These are phyloP conservation scores for Candida ortonii DNA, from an alignment of 805 yeast species.

Conservation along the genomic window DNA sequence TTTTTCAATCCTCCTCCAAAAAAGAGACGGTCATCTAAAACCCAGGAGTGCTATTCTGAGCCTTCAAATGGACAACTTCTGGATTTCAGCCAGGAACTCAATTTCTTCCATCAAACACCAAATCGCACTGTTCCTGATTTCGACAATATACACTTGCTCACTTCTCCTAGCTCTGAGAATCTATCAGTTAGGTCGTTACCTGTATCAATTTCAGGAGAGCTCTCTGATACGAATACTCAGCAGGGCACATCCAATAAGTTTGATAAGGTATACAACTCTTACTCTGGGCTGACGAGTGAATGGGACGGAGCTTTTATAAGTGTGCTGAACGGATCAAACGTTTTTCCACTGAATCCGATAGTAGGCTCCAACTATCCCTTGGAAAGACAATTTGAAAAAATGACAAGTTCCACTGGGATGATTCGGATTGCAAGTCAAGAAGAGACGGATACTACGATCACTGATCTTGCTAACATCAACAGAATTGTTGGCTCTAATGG, in stretches of 20 bases:
- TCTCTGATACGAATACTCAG: no score
- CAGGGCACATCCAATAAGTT: no score
- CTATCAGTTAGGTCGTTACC: not conserved
- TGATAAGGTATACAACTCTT: no score
- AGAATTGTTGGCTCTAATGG: slow-evolving; percentile 76
- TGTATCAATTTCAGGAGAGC: no score
- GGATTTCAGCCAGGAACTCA: slow-evolving; percentile 1
- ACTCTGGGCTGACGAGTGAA: slow-evolving; percentile 15
- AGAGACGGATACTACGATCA: not conserved
- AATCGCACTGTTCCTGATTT: not conserved
- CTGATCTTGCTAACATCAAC: slow-evolving; percentile 60
- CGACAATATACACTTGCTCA: not conserved
- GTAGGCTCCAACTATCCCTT: slow-evolving; percentile 4
- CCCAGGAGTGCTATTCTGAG: no score
- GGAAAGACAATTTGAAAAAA: slow-evolving; percentile 6
- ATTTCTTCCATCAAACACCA: not conserved
- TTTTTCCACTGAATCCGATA: slow-evolving; percentile 6
- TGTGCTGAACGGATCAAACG: not conserved
- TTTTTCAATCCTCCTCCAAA: slow-evolving; percentile 18
- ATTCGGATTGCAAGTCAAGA: slow-evolving; percentile 5
- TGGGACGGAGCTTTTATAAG: slow-evolving; percentile 13
- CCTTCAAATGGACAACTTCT: not conserved
- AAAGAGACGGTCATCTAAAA: slow-evolving; percentile 7
- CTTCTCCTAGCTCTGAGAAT: not conserved
- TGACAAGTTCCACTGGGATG: slow-evolving; percentile 7